These are phyloP conservation scores for Ophiocordyceps unilateralis DNA, from an alignment of 2,329 filamentous ascomycete genomes.

Conservation along the genomic window DNA sequence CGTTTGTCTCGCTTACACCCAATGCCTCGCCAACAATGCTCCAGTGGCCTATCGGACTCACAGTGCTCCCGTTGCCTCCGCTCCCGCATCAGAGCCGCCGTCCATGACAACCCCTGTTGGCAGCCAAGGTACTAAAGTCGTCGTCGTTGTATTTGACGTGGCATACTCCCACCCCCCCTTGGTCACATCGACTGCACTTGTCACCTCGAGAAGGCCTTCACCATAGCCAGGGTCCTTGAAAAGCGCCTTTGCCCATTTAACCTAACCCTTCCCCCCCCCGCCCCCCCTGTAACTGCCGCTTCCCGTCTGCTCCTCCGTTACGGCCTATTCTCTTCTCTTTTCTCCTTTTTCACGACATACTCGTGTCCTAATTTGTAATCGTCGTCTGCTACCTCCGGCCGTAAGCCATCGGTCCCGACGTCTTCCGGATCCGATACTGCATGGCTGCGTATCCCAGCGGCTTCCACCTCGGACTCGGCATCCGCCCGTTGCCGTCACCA, in stretches of 20 bases:
- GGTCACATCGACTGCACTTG: neutral
- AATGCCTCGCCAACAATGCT: too few relatives aligned
- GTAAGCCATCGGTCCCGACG: too few relatives aligned
- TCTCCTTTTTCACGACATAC: neutral
- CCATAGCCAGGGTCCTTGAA: neutral
- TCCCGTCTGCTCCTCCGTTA: neutral
- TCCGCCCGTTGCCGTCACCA: neutral
- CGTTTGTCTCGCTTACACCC: neutral
- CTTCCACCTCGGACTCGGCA: too few relatives aligned
- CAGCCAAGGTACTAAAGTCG: constrained; percentile 1
- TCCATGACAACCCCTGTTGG: constrained; percentile 1
- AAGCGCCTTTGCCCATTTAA: neutral
- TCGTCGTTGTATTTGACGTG: constrained; percentile 4
- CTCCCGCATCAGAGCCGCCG: constrained; percentile 1
- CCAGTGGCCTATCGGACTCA: neutral
- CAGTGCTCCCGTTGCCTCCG: neutral
- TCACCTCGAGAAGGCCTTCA: neutral
- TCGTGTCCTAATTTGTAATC: neutral
- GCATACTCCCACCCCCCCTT: neutral
- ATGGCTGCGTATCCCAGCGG: too few relatives aligned
- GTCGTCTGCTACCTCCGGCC: neutral
- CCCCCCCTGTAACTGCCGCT: neutral
- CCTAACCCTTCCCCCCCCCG: neutral
- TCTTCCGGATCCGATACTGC: neutral
- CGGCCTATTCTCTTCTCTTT: neutral